A percentile compares a stretch with the other conserved stretches of the same genome.
Conservation (phyloP, 768 basidiomycete species). For the Trametes villosa region DNA sequence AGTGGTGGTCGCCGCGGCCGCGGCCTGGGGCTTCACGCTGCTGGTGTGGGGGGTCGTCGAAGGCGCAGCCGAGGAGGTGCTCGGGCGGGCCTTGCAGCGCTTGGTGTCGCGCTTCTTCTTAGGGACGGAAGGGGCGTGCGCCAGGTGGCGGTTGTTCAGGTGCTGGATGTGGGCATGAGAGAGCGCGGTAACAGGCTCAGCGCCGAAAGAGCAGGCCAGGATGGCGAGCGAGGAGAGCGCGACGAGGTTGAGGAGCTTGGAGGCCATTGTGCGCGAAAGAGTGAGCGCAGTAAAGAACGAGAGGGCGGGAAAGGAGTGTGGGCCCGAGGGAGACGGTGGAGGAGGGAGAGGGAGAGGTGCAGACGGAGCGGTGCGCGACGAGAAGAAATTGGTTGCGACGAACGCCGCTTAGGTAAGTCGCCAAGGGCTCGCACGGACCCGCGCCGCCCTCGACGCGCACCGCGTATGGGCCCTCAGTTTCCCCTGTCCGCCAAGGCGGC, state of each 20-base stretch:
- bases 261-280: conserved; percentile 29
- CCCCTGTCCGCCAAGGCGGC: conserved; percentile 3
- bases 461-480: background rate
- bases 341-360: conserved; percentile 19
- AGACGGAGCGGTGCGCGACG: conserved; percentile 10
- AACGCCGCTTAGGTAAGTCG: conserved; percentile 28
- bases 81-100: conserved; percentile 62
- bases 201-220: conserved; percentile 52
- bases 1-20: conserved; percentile 23
- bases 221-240: conserved; percentile 63
- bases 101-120: conserved; percentile 54
- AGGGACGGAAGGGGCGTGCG: conserved; percentile 42
- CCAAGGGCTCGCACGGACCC: conserved; percentile 31
- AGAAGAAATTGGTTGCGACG: conserved; percentile 23
- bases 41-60: conserved; percentile 9
- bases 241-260: conserved; percentile 60
- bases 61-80: conserved; percentile 23
- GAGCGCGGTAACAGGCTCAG: conserved; percentile 57
- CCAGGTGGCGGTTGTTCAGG: conserved; percentile 45
- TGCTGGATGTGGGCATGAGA: conserved; percentile 25
- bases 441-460: background rate
- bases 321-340: conserved; percentile 27
- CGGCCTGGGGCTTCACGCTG: conserved; percentile 16
- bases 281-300: conserved; percentile 26
- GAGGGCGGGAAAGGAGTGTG: conserved; percentile 35